These are phyloP conservation scores for Piloderma croceum DNA, from an alignment of 768 basidiomycete species.

Conservation along the genomic window DNA sequence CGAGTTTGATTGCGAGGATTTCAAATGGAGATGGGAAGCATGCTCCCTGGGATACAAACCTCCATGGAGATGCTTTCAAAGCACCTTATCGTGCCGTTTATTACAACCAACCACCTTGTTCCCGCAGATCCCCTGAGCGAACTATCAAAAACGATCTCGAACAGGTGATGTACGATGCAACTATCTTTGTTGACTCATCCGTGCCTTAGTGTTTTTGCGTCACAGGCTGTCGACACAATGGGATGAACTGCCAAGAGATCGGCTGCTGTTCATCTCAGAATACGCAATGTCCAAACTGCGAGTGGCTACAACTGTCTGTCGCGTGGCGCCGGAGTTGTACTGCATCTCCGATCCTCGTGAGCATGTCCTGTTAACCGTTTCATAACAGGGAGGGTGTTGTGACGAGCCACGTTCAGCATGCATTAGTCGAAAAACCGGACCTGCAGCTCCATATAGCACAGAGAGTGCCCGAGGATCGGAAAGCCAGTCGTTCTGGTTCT, in stretches of 20 bases:
- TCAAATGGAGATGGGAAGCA: slow-evolving; percentile 81
- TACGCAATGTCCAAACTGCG: slow-evolving; percentile 66
- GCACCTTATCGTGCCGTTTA: slow-evolving; percentile 72
- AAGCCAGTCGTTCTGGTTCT: not conserved
- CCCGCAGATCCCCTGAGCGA: slow-evolving; percentile 53
- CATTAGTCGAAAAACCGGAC: slow-evolving; percentile 42
- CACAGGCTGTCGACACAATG: slow-evolving; percentile 62
- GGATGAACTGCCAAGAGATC: slow-evolving; percentile 65
- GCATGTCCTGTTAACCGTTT: slow-evolving; percentile 26
- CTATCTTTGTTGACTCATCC: slow-evolving; percentile 1
- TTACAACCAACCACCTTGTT: slow-evolving; percentile 63
- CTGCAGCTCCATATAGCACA: slow-evolving; percentile 28
- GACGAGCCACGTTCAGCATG: too few relatives aligned
- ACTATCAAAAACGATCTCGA: slow-evolving; percentile 56
- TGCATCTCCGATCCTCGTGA: slow-evolving; percentile 60
- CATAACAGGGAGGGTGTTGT: too few relatives aligned
- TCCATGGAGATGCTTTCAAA: slow-evolving; percentile 73
- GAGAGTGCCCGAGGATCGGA: too few relatives aligned
- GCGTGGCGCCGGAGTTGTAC: slow-evolving; percentile 69
- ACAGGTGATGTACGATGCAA: slow-evolving; percentile 55
- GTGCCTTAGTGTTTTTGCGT: slow-evolving; percentile 8
- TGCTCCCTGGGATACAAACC: slow-evolving; percentile 54
- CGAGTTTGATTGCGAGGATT: slow-evolving; percentile 49
- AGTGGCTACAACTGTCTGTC: slow-evolving; percentile 57
- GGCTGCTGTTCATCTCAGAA: slow-evolving; percentile 65